phyloP scores from a whole-genome alignment of 352 stramenopile species.

The Pythium utonaiense region DNA sequence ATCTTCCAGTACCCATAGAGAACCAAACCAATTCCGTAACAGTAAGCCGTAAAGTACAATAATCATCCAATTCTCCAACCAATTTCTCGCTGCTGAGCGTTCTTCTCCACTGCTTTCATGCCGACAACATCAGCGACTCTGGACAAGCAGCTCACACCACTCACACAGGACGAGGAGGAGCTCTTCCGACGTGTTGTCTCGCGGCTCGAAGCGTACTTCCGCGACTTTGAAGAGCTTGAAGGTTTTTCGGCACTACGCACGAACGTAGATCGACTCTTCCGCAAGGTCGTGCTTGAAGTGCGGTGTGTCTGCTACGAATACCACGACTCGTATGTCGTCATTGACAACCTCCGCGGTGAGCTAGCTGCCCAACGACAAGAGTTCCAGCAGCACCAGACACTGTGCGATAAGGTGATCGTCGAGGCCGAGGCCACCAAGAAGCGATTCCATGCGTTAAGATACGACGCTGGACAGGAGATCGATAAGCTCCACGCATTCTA shows the following conservation, averaged over 20 bases:
- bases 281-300: slow-evolving; percentile 36
- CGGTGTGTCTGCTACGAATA: slow-evolving; percentile 34
- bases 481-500: slow-evolving; percentile 33
- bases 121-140: slow-evolving; percentile 12
- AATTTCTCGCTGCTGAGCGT: no score
- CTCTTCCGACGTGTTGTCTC: slow-evolving; percentile 26
- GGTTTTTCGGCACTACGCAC: slow-evolving; percentile 30
- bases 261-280: slow-evolving; percentile 33
- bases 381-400: neutral
- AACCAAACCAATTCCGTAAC: slow-evolving; percentile 1
- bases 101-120: slow-evolving; percentile 20
- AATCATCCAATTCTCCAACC: neutral
- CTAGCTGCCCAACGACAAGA: slow-evolving; percentile 10
- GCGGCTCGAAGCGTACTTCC: slow-evolving; percentile 33
- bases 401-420: slow-evolving; percentile 35
- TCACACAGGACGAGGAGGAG: slow-evolving; percentile 36
- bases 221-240: slow-evolving; percentile 40
- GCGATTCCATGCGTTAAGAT: slow-evolving; percentile 15
- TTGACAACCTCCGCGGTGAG: slow-evolving; percentile 24
- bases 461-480: slow-evolving; percentile 21
- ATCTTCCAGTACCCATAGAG: neutral
- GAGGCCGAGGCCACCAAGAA: slow-evolving; percentile 22
- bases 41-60: neutral
- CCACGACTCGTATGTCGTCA: slow-evolving; percentile 14
- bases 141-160: slow-evolving; percentile 23